A percentile compares a stretch with the other conserved stretches of the same genome.
These are phyloP conservation scores for Gaeumannomyces tritici DNA, from an alignment of 2,329 filamentous ascomycete genomes.

Conservation along the genomic window DNA sequence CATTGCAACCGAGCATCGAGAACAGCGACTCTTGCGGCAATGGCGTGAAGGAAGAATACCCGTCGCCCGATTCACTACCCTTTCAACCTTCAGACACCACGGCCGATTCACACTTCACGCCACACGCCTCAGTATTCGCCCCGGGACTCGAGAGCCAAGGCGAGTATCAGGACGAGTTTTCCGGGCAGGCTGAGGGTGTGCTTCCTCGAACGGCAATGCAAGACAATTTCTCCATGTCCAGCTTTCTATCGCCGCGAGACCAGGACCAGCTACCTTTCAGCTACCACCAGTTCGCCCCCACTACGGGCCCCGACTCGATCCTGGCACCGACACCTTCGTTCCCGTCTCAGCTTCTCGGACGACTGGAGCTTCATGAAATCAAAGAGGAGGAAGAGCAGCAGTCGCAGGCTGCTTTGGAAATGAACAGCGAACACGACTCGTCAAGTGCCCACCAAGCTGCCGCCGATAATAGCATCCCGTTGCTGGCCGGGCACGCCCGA, in stretches of 20 bases:
- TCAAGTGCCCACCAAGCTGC: neutral
- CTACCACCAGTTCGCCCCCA: neutral
- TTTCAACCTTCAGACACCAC: conserved; percentile 4
- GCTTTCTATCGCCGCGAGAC: neutral
- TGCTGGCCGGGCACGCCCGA: neutral
- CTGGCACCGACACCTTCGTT: conserved; percentile 9
- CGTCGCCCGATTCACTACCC: conserved; percentile 12
- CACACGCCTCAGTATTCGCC: conserved; percentile 7
- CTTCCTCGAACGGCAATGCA: neutral
- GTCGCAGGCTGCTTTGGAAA: neutral
- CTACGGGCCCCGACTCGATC: neutral
- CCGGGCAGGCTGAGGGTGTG: neutral
- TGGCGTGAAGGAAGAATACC: conserved; percentile 10
- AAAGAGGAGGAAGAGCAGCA: neutral
- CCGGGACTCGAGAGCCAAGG: neutral
- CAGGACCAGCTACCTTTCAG: neutral
- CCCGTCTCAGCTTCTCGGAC: conserved; percentile 8
- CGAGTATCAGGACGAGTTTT: neutral
- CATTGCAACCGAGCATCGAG: neutral
- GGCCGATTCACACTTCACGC: conserved; percentile 6
- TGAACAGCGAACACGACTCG: conserved; percentile 2
- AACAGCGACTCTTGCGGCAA: neutral
- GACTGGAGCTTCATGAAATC: neutral
- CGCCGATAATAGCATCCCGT: neutral
- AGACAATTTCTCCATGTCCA: neutral